Conservation (phyloP, 768 basidiomycete genomes). For the Lyophyllum shimeji region DNA sequence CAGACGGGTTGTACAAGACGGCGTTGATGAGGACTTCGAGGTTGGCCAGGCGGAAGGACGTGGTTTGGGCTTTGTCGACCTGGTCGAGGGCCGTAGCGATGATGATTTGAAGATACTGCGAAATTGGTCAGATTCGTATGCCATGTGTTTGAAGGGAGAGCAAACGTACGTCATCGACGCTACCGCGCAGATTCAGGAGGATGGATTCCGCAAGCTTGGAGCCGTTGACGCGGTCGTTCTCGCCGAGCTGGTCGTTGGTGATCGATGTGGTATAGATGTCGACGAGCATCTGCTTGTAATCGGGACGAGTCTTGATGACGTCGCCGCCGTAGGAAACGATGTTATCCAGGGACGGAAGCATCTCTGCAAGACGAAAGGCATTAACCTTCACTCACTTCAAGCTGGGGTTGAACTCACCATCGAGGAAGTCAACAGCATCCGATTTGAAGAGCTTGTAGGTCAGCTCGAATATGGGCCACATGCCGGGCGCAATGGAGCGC, state of each 20-base stretch:
- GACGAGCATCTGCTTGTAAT: conserved; percentile 78
- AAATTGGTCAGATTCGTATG: not conserved
- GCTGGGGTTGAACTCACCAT: conserved; percentile 48
- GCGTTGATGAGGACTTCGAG: conserved; percentile 83
- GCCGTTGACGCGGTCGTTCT: conserved; percentile 80
- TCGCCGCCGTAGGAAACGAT: conserved; percentile 84
- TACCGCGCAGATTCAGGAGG: conserved; percentile 75
- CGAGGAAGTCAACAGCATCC: conserved; percentile 83
- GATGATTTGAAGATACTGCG: conserved; percentile 63
- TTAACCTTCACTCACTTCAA: not conserved
- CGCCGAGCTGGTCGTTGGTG: conserved; percentile 70
- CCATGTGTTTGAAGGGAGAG: not conserved
- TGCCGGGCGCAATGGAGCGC: conserved; percentile 68
- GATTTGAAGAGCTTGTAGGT: conserved; percentile 83
- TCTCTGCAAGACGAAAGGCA: conserved; percentile 56
- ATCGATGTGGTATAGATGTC: conserved; percentile 83
- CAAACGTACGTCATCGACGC: conserved; percentile 69
- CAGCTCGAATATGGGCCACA: conserved; percentile 88
- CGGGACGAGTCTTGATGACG: conserved; percentile 65
- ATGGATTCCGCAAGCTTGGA: conserved; percentile 84
- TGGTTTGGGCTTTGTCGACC: conserved; percentile 62
- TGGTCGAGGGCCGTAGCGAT: conserved; percentile 59
- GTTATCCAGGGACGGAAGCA: conserved; percentile 87
- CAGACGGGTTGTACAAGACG: conserved; percentile 80
- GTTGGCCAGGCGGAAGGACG: conserved; percentile 69